Percentiles rank a stretch among this genome's conserved stretches.
Evolutionary conservation across 2,329 filamentous ascomycete species (phyloP).

Genomic region (Microcera coccophila): DNA sequence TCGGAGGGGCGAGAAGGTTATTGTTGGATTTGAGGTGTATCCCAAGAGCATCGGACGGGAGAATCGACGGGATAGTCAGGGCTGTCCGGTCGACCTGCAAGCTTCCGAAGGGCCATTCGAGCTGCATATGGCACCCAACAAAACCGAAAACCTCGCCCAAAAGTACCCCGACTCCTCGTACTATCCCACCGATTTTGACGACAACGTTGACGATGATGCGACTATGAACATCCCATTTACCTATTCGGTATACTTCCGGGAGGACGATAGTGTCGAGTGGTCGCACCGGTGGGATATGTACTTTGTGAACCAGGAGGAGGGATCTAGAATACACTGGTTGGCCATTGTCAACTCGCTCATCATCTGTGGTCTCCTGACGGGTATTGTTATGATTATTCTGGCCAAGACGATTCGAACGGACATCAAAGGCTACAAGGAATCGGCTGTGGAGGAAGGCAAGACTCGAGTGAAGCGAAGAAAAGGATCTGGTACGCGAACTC

Average conservation of each 20-base stretch:
- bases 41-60: slow-evolving; percentile 71
- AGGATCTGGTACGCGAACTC: slow-evolving; percentile 31
- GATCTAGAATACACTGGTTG: slow-evolving; percentile 78
- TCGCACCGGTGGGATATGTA: slow-evolving; percentile 82
- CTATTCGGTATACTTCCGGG: slow-evolving; percentile 86
- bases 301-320: slow-evolving; percentile 82
- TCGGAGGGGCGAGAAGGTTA: slow-evolving; percentile 67
- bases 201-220: slow-evolving; percentile 59
- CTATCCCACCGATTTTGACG: slow-evolving; percentile 40
- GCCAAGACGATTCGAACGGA: slow-evolving; percentile 74
- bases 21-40: slow-evolving; percentile 88
- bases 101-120: slow-evolving; percentile 63
- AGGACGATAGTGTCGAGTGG: slow-evolving; percentile 79
- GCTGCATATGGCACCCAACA: slow-evolving; percentile 55
- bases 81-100: slow-evolving; percentile 66
- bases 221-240: slow-evolving; percentile 75
- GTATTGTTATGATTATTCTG: slow-evolving; percentile 76
- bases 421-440: slow-evolving; percentile 69
- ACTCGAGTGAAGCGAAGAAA: slow-evolving; percentile 47
- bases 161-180: slow-evolving; percentile 59
- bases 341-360: slow-evolving; percentile 84
- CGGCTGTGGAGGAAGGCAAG: slow-evolving; percentile 63
- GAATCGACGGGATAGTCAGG: slow-evolving; percentile 56
- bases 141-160: slow-evolving; percentile 38
- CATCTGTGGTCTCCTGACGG: slow-evolving; percentile 74